Percentiles rank a stretch among this genome's conserved stretches.
phyloP scores from a whole-genome alignment of 257 asterid genomes.

The Solanum stenotomum region DNA sequence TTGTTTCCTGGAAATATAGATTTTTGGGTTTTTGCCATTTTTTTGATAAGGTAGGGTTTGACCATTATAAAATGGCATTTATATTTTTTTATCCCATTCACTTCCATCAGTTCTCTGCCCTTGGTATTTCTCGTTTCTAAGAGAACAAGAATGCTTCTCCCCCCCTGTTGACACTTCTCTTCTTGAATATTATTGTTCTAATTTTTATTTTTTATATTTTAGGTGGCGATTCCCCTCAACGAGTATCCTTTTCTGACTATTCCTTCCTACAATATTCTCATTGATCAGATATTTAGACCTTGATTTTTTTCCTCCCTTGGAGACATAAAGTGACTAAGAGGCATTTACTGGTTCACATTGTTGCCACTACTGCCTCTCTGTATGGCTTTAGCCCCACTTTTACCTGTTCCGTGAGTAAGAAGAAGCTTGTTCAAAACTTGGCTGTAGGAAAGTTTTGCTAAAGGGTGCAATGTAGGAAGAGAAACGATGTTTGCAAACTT shows the following conservation, averaged over 20 bases:
- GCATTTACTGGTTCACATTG: background rate
- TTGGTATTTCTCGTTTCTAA: background rate
- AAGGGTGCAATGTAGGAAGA: background rate
- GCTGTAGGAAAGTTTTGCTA: background rate
- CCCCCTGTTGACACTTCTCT: background rate
- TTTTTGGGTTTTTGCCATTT: background rate
- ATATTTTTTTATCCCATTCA: background rate
- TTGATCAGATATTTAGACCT: background rate
- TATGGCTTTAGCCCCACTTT: background rate
- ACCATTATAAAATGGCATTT: background rate
- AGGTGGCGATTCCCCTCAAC: background rate
- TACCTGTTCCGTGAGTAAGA: background rate
- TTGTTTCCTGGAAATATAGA: background rate
- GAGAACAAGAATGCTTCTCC: background rate
- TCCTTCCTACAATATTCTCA: background rate
- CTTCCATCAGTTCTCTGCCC: background rate
- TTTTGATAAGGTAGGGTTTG: background rate
- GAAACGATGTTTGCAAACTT: background rate
- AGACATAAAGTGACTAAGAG: background rate
- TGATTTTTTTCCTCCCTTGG: background rate
- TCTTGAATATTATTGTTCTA: background rate
- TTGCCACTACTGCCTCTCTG: background rate
- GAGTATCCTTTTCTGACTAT: background rate
- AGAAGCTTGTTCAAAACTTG: background rate
- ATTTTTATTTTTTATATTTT: background rate